phyloP scores from a whole-genome alignment of 805 yeast genomes.

The Tetrapisispora taiwanensis region DNA sequence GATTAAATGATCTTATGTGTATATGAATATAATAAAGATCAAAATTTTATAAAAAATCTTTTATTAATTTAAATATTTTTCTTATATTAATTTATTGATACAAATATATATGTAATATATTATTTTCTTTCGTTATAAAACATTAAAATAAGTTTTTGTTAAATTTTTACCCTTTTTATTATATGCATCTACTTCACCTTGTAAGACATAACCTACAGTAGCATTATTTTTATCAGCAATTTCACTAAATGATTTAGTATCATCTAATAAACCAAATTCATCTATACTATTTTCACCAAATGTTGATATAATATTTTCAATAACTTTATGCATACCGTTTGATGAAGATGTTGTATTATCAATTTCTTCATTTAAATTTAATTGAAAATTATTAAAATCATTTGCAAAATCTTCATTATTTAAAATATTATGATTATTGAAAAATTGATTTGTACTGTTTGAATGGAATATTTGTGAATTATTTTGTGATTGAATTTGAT shows the following conservation, averaged over 20 bases:
- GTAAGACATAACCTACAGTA: slow-evolving; percentile 10
- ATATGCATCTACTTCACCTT: slow-evolving; percentile 17
- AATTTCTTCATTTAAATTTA: not conserved
- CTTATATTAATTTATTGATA: not conserved
- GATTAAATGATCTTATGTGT: no score
- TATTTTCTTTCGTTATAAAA: slow-evolving; percentile 3
- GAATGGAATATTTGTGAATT: not conserved
- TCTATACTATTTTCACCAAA: slow-evolving; percentile 2
- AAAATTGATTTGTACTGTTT: not conserved
- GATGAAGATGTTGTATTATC: not conserved
- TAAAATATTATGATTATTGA: no score
- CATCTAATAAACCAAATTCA: not conserved
- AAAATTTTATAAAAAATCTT: no score
- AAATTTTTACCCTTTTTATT: slow-evolving; percentile 13
- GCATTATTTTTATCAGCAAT: not conserved
- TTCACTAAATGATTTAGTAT: not conserved
- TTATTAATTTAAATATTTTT: no score
- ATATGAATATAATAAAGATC: no score
- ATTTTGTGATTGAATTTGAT: not conserved
- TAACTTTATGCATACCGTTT: not conserved
- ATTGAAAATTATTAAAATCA: not conserved
- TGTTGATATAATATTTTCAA: not conserved
- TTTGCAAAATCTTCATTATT: not conserved
- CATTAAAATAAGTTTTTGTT: slow-evolving; percentile 12
- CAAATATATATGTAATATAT: not conserved